Base-by-base conservation (phyloP, 2,329 filamentous ascomycete species). In the Aspergillus amoenus region DNA sequence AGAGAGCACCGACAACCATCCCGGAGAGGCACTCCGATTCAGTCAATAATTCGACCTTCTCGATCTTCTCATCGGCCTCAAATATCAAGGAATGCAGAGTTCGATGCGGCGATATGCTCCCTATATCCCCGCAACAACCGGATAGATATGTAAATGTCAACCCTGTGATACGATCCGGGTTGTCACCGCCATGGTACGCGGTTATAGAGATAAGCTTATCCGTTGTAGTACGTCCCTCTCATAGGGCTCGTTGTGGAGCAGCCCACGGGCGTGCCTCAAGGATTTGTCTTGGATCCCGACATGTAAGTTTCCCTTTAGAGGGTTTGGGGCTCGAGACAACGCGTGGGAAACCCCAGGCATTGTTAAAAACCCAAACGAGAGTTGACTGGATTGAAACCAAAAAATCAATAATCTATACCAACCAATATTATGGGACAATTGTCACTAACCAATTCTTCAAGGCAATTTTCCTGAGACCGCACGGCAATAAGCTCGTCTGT, bases 331-430 rank as follows among this genome's bases (percentile, higher is more conserved):
- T 42, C 15, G 15, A 40, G 17, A 34, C 45, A 2, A 54, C 30
- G 5, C 49, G 44, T 3, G 44, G 37, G 22, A 53, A 51, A 24
- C 54, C 53, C 57, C 57, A 59, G 3, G 7, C 22, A 8, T 30
- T 21, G 32, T 56, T 54, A 12, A 56, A 59, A 15, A 17, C 49
- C 53, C 57, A 59, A 30, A 50, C 27, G 4, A 59, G 22, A 39
- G 42, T 17, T 8, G 48, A 56, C 57, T 56, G 30, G 6, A 11
- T 3, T 30, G 27, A 3, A 30, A 30, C 8, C 27, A 34, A 21
- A 4, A 15, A 24, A 13, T 47, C 3, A 42, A 34, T 8, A 39
- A 37, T 15, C 18, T 53, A 40, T 30, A 18, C n/a, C 21, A 24
- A 13, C 3, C 15, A 11, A 41, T 13, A 4, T 17, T 30, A 6